Evolutionary conservation across 2,329 filamentous ascomycete species (phyloP), one percentile per base, ranked within the genome.

Genomic region (Lachnellula suecica): DNA sequence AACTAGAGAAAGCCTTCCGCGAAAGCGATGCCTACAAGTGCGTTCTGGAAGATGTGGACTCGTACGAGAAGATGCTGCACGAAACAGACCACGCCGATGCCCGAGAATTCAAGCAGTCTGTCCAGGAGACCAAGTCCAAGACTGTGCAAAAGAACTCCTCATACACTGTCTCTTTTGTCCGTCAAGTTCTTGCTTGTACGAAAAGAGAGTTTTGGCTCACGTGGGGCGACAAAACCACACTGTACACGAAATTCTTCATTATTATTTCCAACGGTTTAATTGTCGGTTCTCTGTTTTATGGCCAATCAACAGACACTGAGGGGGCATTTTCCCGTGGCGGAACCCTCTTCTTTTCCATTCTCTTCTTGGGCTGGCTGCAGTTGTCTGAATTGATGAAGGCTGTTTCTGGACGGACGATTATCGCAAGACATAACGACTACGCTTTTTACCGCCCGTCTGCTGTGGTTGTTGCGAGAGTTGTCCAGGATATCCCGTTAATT

Each of bases 181-280:
- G 82, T 4, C 90, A 94, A 69, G 85, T 94, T 1, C 66, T 81
- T 24, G 82, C 83, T 7, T 75, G 86, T 72, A 87, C 86, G 0
- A 77, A 83, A 59, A 81, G 90, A 38, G 88, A 94, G 68, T 85
- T 90, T 53, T 91, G 88, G 86, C 79, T 95, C 25, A 81, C 91
- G 24, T 80, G 82, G 65, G 89, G 89, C 35, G 88, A 95, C 69
- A 85, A 79, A 54, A 84, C 84, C 1, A 87, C 88, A 0, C 76
- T 94, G 1, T 86, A 84, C 68, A 93, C 88, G 37, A 94, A 93
- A 60, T 78, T 88, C 53, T 88, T 91, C 70, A 90, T 91, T 66
- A 88, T 91, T 62, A 71, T 93, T 52, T 79, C 85, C 52, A 89
- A 89, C 66, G 81, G 71, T 50, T 76, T 95, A 9, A 89, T 95